phyloP scores from a whole-genome alignment of 1,284 basidiomycete species.

The Marasmius tenuissimus region DNA sequence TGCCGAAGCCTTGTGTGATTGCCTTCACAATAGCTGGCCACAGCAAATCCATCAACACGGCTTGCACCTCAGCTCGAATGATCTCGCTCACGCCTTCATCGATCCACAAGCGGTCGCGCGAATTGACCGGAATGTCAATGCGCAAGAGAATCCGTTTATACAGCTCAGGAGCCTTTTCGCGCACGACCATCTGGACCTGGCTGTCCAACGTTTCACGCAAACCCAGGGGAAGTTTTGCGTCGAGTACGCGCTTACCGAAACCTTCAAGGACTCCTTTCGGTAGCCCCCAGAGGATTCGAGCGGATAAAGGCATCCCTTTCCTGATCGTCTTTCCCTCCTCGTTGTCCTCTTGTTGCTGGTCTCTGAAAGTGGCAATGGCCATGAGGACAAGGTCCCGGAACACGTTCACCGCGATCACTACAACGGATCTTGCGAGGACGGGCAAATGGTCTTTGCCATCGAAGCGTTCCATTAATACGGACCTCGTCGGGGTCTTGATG shows the following conservation, averaged over 20 bases:
- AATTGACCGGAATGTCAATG: too few relatives aligned
- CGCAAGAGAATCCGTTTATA: too few relatives aligned
- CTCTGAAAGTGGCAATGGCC: neutral
- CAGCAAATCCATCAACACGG: too few relatives aligned
- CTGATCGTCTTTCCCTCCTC: neutral
- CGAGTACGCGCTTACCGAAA: neutral
- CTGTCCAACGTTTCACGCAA: neutral
- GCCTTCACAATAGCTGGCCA: constrained; percentile 52
- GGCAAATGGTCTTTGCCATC: neutral
- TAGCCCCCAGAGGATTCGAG: neutral
- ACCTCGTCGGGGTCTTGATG: neutral
- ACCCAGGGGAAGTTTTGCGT: neutral
- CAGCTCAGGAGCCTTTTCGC: too few relatives aligned
- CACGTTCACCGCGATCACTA: neutral
- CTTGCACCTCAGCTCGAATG: too few relatives aligned
- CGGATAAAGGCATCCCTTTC: neutral
- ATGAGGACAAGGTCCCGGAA: neutral
- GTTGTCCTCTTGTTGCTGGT: neutral
- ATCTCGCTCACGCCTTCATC: too few relatives aligned
- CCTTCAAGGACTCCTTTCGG: neutral
- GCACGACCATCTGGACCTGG: neutral
- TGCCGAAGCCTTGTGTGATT: neutral
- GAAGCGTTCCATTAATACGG: neutral
- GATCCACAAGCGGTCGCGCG: too few relatives aligned
- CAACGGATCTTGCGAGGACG: neutral